phyloP scores from a whole-genome alignment of 2,329 filamentous ascomycete genomes.

The Didymella sp. region DNA sequence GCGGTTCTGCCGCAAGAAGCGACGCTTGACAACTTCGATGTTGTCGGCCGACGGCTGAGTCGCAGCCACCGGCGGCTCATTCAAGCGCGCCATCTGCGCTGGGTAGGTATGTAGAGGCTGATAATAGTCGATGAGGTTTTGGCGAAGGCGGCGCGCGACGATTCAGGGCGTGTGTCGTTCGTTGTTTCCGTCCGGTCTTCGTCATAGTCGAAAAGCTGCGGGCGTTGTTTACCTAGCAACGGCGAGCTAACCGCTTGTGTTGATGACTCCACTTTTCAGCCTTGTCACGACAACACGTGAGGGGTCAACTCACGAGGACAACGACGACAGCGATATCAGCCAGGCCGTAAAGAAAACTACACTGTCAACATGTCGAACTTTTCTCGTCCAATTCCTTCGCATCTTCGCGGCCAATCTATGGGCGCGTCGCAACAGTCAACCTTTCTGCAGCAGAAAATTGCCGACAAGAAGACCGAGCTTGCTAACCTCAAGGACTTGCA shows the following conservation, averaged over 20 bases:
- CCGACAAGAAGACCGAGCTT: conserved; percentile 84
- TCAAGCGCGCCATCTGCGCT: conserved; percentile 77
- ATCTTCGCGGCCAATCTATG: conserved; percentile 63
- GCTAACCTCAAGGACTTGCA: conserved; percentile 79
- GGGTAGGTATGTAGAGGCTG: conserved; percentile 44
- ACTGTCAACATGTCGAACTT: conserved; percentile 48
- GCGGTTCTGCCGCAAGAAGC: conserved; percentile 82
- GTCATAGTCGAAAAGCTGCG: conserved; percentile 32
- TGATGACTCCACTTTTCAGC: conserved; percentile 10
- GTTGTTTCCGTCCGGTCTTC: conserved; percentile 41
- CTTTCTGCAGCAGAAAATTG: conserved; percentile 75
- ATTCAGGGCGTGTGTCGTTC: conserved; percentile 30
- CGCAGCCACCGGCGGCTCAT: conserved; percentile 66
- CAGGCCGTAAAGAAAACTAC: not conserved
- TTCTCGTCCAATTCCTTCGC: conserved; percentile 62
- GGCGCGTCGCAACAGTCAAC: conserved; percentile 67
- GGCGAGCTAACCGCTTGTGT: conserved; percentile 21
- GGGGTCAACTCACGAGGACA: conserved; percentile 16
- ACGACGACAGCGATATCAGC: conserved; percentile 5
- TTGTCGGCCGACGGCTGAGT: conserved; percentile 64
- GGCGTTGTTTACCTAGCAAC: conserved; percentile 48
- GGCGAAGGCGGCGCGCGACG: conserved; percentile 22
- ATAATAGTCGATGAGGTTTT: conserved; percentile 33
- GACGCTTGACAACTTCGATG: conserved; percentile 72
- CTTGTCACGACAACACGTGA: conserved; percentile 30